phyloP scores from a whole-genome alignment of 345 rosid species.

The Limnanthes douglasii region DNA sequence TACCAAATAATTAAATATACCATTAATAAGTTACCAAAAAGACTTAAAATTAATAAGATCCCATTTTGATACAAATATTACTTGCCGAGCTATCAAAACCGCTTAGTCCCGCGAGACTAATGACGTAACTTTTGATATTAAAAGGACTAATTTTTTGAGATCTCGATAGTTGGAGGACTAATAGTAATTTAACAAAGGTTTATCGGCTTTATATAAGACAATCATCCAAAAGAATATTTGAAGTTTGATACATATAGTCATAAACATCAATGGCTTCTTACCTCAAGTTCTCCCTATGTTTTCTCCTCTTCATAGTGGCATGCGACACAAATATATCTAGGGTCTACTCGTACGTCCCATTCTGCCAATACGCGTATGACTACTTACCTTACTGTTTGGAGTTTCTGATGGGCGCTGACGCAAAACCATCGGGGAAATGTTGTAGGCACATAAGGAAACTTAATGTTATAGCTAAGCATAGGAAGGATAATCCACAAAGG shows the following conservation, averaged over 20 bases:
- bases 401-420: slow-evolving; percentile 21
- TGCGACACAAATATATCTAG: too few relatives aligned
- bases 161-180: too few relatives aligned
- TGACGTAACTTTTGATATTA: too few relatives aligned
- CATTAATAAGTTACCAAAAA: too few relatives aligned
- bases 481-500: slow-evolving; percentile 12
- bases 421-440: slow-evolving; percentile 15
- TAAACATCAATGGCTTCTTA: slow-evolving; percentile 4
- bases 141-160: too few relatives aligned
- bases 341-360: slow-evolving; percentile 12
- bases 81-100: too few relatives aligned
- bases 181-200: too few relatives aligned
- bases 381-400: slow-evolving; percentile 24
- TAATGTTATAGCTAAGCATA: slow-evolving; percentile 19
- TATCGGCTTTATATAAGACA: too few relatives aligned
- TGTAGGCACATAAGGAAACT: slow-evolving; percentile 23
- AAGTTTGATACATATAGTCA: slow-evolving; percentile 8
- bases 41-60: too few relatives aligned
- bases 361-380: slow-evolving; percentile 19
- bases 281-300: slow-evolving; percentile 7
- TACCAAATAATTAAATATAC: too few relatives aligned
- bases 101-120: too few relatives aligned
- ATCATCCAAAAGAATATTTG: background rate
- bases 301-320: slow-evolving; percentile 7
- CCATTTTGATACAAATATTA: too few relatives aligned